Evolutionary conservation across 208 protist genomes (phyloP).

Genomic region (Borovskyia barvae): DNA sequence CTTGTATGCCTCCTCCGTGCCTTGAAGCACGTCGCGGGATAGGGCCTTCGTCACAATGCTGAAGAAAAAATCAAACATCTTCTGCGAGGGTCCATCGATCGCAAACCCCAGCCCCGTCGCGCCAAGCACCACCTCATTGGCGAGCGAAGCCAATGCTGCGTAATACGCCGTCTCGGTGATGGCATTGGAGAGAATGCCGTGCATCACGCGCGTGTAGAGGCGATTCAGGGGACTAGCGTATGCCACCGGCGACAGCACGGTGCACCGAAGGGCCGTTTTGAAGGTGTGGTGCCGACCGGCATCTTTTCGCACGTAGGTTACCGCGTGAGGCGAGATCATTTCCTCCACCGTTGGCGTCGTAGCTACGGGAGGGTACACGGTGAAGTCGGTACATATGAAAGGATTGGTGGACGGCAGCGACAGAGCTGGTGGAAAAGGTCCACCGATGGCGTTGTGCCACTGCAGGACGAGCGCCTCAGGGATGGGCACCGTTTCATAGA

Average conservation of each 20-base stretch:
- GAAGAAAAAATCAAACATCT: conserved; percentile 48
- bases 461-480: conserved; percentile 35
- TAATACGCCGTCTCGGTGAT: conserved; percentile 64
- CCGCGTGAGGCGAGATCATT: conserved; percentile 37
- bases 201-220: conserved; percentile 67
- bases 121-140: conserved; percentile 29
- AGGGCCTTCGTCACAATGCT: conserved; percentile 32
- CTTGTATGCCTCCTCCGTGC: conserved; percentile 39
- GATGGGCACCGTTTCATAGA: conserved; percentile 22
- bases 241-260: conserved; percentile 43
- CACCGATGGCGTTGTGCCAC: conserved; percentile 34
- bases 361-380: conserved; percentile 23
- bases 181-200: conserved; percentile 34
- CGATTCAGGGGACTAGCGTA: conserved; percentile 41
- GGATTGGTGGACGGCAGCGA: conserved; percentile 52
- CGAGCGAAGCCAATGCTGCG: conserved; percentile 56
- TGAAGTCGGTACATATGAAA: conserved; percentile 76
- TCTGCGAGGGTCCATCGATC: conserved; percentile 57
- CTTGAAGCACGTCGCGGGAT: conserved; percentile 13
- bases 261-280: conserved; percentile 46
- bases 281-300: conserved; percentile 50
- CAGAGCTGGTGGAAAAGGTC: conserved; percentile 24
- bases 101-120: conserved; percentile 35
- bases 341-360: conserved; percentile 9
- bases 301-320: conserved; percentile 45